These are phyloP conservation scores for Bipolaris victoriae DNA, from an alignment of 2,329 filamentous ascomycete species.

Conservation along the genomic window DNA sequence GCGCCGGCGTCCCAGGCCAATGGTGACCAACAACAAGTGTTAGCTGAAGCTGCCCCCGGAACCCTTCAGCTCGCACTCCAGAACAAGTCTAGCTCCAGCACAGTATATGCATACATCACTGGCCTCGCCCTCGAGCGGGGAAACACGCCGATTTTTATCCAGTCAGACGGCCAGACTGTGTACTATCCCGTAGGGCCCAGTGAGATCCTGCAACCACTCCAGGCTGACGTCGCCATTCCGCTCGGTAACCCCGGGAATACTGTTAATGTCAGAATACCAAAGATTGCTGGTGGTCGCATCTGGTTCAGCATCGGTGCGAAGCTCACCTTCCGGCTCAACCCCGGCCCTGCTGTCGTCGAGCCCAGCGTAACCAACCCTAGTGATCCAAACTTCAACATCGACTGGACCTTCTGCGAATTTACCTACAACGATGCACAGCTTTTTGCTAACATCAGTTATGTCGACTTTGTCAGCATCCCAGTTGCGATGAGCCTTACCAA, in stretches of 20 bases:
- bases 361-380: slow-evolving; percentile 71
- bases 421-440: slow-evolving; percentile 56
- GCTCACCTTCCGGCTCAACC: slow-evolving; percentile 73
- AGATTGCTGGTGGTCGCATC: slow-evolving; percentile 72
- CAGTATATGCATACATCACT: slow-evolving; percentile 73
- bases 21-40: slow-evolving; percentile 33
- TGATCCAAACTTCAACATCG: slow-evolving; percentile 55
- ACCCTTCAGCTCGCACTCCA: slow-evolving; percentile 67
- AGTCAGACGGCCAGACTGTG: slow-evolving; percentile 68
- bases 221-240: slow-evolving; percentile 66
- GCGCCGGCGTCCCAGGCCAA: slow-evolving; percentile 17
- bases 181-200: slow-evolving; percentile 69
- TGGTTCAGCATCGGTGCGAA: slow-evolving; percentile 70
- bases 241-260: slow-evolving; percentile 67
- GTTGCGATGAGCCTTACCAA: slow-evolving; percentile 54
- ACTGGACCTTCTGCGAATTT: slow-evolving; percentile 57
- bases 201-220: slow-evolving; percentile 58
- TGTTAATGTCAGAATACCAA: slow-evolving; percentile 68
- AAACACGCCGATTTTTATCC: slow-evolving; percentile 66
- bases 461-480: slow-evolving; percentile 71
- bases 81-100: slow-evolving; percentile 68
- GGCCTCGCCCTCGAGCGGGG: slow-evolving; percentile 67
- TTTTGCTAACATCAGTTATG: slow-evolving; percentile 68
- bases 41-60: slow-evolving; percentile 29
- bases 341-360: slow-evolving; percentile 74